These are phyloP conservation scores for Nemania serpens DNA, from an alignment of 2,329 filamentous ascomycete species.

Conservation along the genomic window DNA sequence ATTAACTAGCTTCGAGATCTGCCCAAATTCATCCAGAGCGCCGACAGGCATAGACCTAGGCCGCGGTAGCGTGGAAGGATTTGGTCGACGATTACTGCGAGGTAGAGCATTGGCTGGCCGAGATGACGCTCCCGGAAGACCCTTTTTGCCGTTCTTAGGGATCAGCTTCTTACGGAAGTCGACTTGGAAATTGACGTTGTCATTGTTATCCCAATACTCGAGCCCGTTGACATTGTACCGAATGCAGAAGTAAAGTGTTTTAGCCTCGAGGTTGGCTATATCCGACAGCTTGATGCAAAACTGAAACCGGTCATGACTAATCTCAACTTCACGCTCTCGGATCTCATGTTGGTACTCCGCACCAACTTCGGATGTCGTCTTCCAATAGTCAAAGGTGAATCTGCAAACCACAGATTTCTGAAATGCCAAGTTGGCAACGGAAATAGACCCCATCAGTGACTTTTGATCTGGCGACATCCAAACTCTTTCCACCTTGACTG, in stretches of 20 bases:
- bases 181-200: conserved; percentile 84
- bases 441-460: conserved; percentile 79
- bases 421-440: conserved; percentile 87
- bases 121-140: conserved; percentile 54
- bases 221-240: conserved; percentile 83
- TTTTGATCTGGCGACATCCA: conserved; percentile 89
- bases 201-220: conserved; percentile 97
- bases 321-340: conserved; percentile 64
- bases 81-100: conserved; percentile 65
- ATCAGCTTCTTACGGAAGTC: conserved; percentile 85
- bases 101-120: conserved; percentile 62
- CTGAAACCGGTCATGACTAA: conserved; percentile 84
- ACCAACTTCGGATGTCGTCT: conserved; percentile 91
- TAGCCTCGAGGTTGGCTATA: conserved; percentile 85
- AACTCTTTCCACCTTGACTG: conserved; percentile 82
- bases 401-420: conserved; percentile 87
- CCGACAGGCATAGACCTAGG: conserved; percentile 61
- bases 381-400: conserved; percentile 98
- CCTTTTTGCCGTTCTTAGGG: conserved; percentile 62
- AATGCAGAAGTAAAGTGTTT: conserved; percentile 91
- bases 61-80: conserved; percentile 48
- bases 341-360: conserved; percentile 88
- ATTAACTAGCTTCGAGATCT: conserved; percentile 58
- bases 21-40: conserved; percentile 72
- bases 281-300: conserved; percentile 95